Percentiles rank a stretch among this genome's conserved stretches.
These are phyloP conservation scores for Aspergillus cavernicola DNA, from an alignment of 495 filamentous ascomycete genomes.

Conservation along the genomic window DNA sequence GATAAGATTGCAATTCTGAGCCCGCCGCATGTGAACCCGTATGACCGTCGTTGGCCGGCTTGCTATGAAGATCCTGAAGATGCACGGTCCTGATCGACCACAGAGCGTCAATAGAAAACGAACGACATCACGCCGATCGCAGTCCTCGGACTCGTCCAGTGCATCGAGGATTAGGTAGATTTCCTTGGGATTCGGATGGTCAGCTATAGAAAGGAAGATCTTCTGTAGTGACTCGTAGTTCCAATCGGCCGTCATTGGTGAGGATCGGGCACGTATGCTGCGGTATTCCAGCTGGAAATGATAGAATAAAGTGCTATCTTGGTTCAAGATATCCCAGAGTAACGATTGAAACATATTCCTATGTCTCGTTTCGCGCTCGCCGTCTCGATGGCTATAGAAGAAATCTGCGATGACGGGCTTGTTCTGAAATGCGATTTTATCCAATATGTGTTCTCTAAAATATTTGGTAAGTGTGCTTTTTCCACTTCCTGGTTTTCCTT, in stretches of 20 bases:
- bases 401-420: neutral
- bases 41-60: conserved; percentile 1
- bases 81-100: neutral
- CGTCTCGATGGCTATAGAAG: conserved; percentile 11
- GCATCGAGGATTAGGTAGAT: conserved; percentile 9
- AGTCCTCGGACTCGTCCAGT: conserved; percentile 5
- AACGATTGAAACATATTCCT: conserved; percentile 9
- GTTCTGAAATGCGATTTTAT: neutral
- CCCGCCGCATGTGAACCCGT: neutral
- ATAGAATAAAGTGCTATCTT: conserved; percentile 9
- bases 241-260: neutral
- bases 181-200: neutral
- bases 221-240: conserved; percentile 1
- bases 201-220: neutral
- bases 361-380: conserved; percentile 8
- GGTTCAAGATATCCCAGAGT: conserved; percentile 5
- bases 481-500: conserved; percentile 10
- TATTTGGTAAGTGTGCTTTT: conserved; percentile 10
- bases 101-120: neutral
- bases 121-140: conserved; percentile 1
- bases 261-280: neutral
- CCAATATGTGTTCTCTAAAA: neutral
- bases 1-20: neutral
- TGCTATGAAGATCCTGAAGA: conserved; percentile 6
- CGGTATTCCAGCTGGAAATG: conserved; percentile 4